phyloP scores from a whole-genome alignment of 2,329 filamentous ascomycete species.

The Domatiomyces globalis region DNA sequence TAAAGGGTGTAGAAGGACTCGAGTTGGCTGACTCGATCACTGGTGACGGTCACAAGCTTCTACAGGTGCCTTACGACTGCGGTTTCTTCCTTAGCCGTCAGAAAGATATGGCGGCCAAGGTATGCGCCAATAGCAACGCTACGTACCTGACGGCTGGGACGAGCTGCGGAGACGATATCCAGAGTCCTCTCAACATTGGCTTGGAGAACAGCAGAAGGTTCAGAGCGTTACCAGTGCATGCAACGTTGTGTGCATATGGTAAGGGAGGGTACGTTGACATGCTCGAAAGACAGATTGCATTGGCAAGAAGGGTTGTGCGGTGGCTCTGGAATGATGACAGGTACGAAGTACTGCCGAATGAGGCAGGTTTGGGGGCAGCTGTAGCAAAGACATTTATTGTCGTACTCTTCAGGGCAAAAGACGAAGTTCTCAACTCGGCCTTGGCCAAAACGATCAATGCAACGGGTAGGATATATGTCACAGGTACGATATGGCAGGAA shows the following conservation, averaged over 20 bases:
- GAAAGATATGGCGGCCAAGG: slow-evolving; percentile 39
- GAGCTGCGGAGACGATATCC: slow-evolving; percentile 35
- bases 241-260: slow-evolving; percentile 63
- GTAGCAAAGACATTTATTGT: slow-evolving; percentile 50
- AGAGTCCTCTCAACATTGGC: slow-evolving; percentile 74
- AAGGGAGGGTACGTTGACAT: slow-evolving; percentile 53
- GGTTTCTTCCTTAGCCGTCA: slow-evolving; percentile 74
- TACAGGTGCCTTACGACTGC: slow-evolving; percentile 90
- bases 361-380: slow-evolving; percentile 25
- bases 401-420: slow-evolving; percentile 62
- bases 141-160: slow-evolving; percentile 42
- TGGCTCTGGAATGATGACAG: slow-evolving; percentile 47
- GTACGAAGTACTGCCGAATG: slow-evolving; percentile 52
- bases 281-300: slow-evolving; percentile 54
- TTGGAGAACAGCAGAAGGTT: slow-evolving; percentile 87
- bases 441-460: slow-evolving; percentile 62
- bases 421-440: slow-evolving; percentile 47
- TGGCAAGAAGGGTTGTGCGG: slow-evolving; percentile 53
- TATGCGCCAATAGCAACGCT: slow-evolving; percentile 75
- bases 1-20: slow-evolving; percentile 44
- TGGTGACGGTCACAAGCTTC: slow-evolving; percentile 76
- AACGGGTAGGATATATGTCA: slow-evolving; percentile 64
- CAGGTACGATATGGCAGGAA: slow-evolving; percentile 64
- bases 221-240: slow-evolving; percentile 78
- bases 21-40: slow-evolving; percentile 79